These are phyloP conservation scores for Cyclotella cryptica DNA, from an alignment of 108 stramenopile species.

Conservation along the genomic window DNA sequence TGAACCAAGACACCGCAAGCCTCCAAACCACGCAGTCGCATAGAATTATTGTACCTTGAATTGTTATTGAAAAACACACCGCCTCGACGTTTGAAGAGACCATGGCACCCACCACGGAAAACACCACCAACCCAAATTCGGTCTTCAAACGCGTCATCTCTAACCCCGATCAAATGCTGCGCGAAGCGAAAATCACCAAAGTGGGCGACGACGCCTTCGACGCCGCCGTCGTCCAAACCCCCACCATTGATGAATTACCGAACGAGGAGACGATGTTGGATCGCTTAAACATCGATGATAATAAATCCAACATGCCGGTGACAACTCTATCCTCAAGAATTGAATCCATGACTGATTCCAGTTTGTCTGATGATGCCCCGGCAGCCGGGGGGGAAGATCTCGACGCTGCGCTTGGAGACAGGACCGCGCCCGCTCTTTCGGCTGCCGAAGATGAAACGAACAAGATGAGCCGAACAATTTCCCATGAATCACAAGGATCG, in stretches of 20 bases:
- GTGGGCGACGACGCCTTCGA: neutral
- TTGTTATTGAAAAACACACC: too few relatives aligned
- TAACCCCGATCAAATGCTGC: conserved; percentile 18
- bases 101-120: too few relatives aligned
- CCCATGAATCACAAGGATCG: conserved; percentile 5
- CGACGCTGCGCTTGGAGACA: neutral
- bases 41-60: too few relatives aligned
- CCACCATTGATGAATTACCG: neutral
- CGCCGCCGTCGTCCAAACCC: too few relatives aligned
- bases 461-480: neutral
- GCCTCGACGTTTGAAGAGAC: too few relatives aligned
- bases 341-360: conserved; percentile 1
- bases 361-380: neutral
- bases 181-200: conserved; percentile 11
- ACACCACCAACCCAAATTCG: too few relatives aligned
- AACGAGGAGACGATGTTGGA: neutral
- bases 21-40: too few relatives aligned
- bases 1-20: too few relatives aligned
- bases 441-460: neutral
- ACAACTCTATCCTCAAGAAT: neutral
- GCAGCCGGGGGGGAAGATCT: neutral
- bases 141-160: conserved; percentile 25
- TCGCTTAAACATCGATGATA: conserved; percentile 8
- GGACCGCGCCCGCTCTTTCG: neutral
- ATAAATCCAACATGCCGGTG: neutral